Conservation (phyloP, 2,329 filamentous ascomycete genomes). For the Aurifilum marmelostoma region DNA sequence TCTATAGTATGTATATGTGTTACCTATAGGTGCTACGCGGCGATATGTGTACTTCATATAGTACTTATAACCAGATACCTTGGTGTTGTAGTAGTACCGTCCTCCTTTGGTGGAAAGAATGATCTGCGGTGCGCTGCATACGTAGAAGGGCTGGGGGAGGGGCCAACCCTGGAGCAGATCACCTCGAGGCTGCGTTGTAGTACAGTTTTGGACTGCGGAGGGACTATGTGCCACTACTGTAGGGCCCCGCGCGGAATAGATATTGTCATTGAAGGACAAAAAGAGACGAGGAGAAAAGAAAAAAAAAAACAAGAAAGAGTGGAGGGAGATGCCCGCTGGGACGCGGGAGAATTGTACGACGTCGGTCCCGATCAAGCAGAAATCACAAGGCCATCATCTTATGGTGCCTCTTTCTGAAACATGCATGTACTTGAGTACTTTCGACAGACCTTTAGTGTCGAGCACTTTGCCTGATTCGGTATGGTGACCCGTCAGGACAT, state of each 20-base stretch:
- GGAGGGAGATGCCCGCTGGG: not conserved
- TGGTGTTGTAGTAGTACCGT: not conserved
- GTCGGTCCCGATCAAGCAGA: not conserved
- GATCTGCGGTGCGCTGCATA: constrained; percentile 21
- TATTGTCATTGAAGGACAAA: not conserved
- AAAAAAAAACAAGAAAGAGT: not conserved
- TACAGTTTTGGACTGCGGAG: too few species aligned
- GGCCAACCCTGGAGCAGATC: not conserved
- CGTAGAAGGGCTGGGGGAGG: not conserved
- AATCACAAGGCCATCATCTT: not conserved
- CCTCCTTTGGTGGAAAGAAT: not conserved
- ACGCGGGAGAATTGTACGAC: not conserved
- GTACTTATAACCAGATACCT: too few species aligned
- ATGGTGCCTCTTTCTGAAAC: too few species aligned
- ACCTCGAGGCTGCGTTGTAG: not conserved
- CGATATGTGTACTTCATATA: not conserved
- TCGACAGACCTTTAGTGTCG: not conserved
- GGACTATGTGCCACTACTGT: not conserved
- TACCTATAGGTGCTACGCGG: not conserved
- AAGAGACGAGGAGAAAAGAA: not conserved
- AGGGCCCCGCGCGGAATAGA: not conserved
- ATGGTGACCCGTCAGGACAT: not conserved
- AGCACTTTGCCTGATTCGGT: not conserved
- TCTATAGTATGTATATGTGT: not conserved
- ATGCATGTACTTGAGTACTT: not conserved